Base-by-base conservation (phyloP, 2,329 filamentous ascomycete species). In the Curvularia lunata region DNA sequence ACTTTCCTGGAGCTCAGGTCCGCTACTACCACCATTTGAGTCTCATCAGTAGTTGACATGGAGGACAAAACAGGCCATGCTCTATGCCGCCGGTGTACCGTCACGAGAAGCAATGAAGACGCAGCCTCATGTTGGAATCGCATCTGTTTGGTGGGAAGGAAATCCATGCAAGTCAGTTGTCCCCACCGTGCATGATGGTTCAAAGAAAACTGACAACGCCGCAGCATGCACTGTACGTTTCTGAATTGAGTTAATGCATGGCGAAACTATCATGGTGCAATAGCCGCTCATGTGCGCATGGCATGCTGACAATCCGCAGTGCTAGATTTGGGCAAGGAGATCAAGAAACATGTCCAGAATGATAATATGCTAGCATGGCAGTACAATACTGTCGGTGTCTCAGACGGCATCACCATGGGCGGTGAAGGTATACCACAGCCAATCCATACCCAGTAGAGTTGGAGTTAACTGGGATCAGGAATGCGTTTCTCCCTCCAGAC, bases 101-200 rank as follows among this genome's bases (percentile, higher is more conserved):
- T 86, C 92, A 72, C 84, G 87, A 69, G 83, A 95, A 54, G 87
- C 88, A 71, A 96, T 98, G 91, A 93, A 94, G 79, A 94, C 85
- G 56, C 90, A 90, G 52, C 91, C 94, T 12, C 94, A 98, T 63
- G 91, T 98, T 25, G 94, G 94, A 56, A 87, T 97, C 72, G 90
- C 92, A 7, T 92, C 90, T 5, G 91, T 97, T 4, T 97, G 93
- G 93, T 98, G 93, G 93, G 92, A 97, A 78, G 94, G 94, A 27
- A 97, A 97, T 75, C 91, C 94, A 37, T 97, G 93, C 86, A 97
- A 97, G 88, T 91, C 78, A 79, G 88, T 84, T 30, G 55, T 50
- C 40, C 47, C 59, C 12, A 34, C 13, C n/a, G 25, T 61, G 62
- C 52, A 38, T 19, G 32, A 25, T 43, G 53, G 53, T 63, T 57